Percentiles rank a stretch among this genome's conserved stretches.
These are phyloP conservation scores for Dothideomycetidae sp. DNA, from an alignment of 2,329 filamentous ascomycete species.

Conservation along the genomic window DNA sequence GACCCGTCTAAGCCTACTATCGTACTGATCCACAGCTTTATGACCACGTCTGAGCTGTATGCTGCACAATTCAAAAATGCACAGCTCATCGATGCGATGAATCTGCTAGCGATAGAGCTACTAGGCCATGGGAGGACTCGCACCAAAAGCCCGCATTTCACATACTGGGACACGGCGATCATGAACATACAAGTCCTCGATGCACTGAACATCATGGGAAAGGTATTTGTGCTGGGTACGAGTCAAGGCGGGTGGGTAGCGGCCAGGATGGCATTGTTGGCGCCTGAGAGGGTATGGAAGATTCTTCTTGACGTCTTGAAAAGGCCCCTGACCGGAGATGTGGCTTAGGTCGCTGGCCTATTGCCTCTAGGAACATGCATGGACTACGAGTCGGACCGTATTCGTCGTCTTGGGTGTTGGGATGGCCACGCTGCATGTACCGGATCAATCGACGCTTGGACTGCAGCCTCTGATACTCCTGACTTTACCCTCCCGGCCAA, in stretches of 20 bases:
- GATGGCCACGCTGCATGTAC: conserved; percentile 25
- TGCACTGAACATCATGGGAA: conserved; percentile 26
- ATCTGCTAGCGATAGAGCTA: conserved; percentile 40
- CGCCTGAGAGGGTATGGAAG: conserved; percentile 33
- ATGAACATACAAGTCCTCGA: conserved; percentile 31
- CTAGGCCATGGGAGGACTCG: conserved; percentile 39
- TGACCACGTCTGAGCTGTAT: conserved; percentile 33
- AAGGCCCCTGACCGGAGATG: no score
- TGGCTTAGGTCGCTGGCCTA: conserved; percentile 38
- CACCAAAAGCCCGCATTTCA: conserved; percentile 32
- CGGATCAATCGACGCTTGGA: conserved; percentile 28
- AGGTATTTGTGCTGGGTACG: conserved; percentile 36
- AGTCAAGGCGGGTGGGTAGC: conserved; percentile 42
- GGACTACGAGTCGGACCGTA: conserved; percentile 34
- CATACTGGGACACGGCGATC: conserved; percentile 41
- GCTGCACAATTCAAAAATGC: conserved; percentile 18
- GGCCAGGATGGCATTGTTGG: conserved; percentile 38
- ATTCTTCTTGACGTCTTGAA: no score
- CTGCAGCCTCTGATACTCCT: conserved; percentile 24
- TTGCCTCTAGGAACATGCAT: conserved; percentile 40
- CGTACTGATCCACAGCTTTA: conserved; percentile 39
- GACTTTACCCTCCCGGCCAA: conserved; percentile 29
- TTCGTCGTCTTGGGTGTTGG: conserved; percentile 35
- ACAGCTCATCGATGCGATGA: conserved; percentile 25
- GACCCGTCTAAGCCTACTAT: conserved; percentile 34